phyloP scores from a whole-genome alignment of 139 green algal species.

The Mesotaenium endlicherianum region DNA sequence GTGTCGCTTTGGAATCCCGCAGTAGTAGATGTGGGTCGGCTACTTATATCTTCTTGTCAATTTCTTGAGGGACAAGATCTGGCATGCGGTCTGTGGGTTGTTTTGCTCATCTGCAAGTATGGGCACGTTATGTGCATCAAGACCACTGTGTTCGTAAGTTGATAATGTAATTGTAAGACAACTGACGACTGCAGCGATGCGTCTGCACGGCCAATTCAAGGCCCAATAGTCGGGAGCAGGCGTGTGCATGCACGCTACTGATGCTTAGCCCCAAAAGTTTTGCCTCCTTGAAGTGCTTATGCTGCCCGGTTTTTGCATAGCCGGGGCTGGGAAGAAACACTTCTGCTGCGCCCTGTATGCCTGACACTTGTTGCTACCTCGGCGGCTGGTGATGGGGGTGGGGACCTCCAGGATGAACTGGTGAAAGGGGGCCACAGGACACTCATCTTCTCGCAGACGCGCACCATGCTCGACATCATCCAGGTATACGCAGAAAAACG shows the following conservation, averaged over 20 bases:
- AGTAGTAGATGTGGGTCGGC: too few relatives aligned
- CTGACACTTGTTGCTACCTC: neutral
- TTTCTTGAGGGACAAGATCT: too few relatives aligned
- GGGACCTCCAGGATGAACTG: slow-evolving; percentile 64
- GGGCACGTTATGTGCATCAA: too few relatives aligned
- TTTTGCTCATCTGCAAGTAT: too few relatives aligned
- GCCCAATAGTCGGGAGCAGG: neutral
- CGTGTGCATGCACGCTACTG: neutral
- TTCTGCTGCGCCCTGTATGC: neutral
- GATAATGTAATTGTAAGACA: too few relatives aligned
- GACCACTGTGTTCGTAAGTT: too few relatives aligned
- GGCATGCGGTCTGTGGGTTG: too few relatives aligned
- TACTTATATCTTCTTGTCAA: neutral
- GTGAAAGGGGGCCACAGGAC: slow-evolving; percentile 71
- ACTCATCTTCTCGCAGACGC: slow-evolving; percentile 86
- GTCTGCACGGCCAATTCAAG: neutral
- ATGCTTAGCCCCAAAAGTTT: neutral
- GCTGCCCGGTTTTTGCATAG: neutral
- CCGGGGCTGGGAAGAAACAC: neutral
- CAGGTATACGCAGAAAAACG: slow-evolving; percentile 7
- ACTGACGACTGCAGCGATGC: neutral
- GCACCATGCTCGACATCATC: slow-evolving; percentile 77
- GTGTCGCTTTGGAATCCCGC: neutral
- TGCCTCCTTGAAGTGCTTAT: neutral
- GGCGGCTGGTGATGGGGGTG: neutral